Conservation (phyloP, 2,329 filamentous ascomycete species). For the Pleoardoris graminearum region DNA sequence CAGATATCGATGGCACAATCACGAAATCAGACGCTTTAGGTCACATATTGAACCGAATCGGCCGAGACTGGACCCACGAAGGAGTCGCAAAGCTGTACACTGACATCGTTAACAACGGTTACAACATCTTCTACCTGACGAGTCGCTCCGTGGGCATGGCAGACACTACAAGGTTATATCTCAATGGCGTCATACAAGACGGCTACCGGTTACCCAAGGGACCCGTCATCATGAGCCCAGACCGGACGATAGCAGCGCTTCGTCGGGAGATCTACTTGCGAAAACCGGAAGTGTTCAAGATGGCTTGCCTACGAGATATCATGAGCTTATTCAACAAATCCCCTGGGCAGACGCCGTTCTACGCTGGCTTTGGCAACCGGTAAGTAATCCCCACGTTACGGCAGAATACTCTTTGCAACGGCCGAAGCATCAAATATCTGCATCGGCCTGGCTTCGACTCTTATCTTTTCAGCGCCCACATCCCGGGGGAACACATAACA, state of each 20-base stretch:
- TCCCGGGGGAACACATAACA: too few species aligned
- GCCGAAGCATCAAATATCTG: too few species aligned
- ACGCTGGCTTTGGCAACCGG: constrained; percentile 95
- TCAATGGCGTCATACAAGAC: constrained; percentile 87
- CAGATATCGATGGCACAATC: constrained; percentile 97
- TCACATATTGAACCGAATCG: constrained; percentile 94
- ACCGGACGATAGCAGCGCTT: constrained; percentile 90
- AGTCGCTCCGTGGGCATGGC: constrained; percentile 92
- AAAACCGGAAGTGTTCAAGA: constrained; percentile 98
- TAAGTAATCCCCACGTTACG: not conserved
- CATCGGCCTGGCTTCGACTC: too few species aligned
- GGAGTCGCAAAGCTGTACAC: constrained; percentile 97
- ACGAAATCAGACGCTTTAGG: constrained; percentile 95
- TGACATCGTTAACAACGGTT: constrained; percentile 92
- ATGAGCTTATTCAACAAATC: constrained; percentile 73
- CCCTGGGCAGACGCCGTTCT: constrained; percentile 78
- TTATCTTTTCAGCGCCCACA: too few species aligned
- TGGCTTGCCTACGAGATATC: constrained; percentile 96
- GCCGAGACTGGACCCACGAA: constrained; percentile 95
- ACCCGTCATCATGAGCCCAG: constrained; percentile 91
- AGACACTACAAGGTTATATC: constrained; percentile 85
- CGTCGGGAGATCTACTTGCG: constrained; percentile 90
- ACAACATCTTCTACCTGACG: constrained; percentile 98
- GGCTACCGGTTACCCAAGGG: constrained; percentile 83
- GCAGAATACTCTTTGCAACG: not conserved